These are phyloP conservation scores for Linum lewisii DNA, from an alignment of 345 rosid genomes.

Conservation along the genomic window DNA sequence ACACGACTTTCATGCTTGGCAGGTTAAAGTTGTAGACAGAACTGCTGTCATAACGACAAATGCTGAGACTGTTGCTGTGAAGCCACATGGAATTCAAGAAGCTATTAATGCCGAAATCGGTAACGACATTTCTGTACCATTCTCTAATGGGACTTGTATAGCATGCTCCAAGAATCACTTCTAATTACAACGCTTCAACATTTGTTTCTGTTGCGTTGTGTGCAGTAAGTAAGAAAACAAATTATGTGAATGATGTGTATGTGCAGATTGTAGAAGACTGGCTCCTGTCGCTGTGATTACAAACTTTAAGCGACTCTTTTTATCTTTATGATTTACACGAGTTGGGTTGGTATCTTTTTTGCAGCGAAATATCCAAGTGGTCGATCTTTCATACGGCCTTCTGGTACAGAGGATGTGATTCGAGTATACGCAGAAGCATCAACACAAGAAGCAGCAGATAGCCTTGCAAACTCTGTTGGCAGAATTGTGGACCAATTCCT, in stretches of 20 bases:
- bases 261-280: too few species aligned
- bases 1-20: too few species aligned
- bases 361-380: slow-evolving; percentile 55
- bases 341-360: slow-evolving; percentile 1
- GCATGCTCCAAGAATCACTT: background rate
- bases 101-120: slow-evolving; percentile 67
- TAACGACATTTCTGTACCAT: slow-evolving; percentile 20
- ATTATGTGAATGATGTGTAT: too few species aligned
- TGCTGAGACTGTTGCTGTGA: slow-evolving; percentile 68
- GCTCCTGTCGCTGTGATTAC: too few species aligned
- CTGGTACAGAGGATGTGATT: slow-evolving; percentile 90
- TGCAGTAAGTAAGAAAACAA: too few species aligned
- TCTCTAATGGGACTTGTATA: background rate
- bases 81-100: slow-evolving; percentile 79
- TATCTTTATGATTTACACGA: background rate
- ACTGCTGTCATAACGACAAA: slow-evolving; percentile 60
- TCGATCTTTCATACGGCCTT: slow-evolving; percentile 75
- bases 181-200: too few species aligned
- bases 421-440: slow-evolving; percentile 94
- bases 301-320: too few species aligned
- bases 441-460: slow-evolving; percentile 66
- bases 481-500: slow-evolving; percentile 51
- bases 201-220: too few species aligned
- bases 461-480: slow-evolving; percentile 60
- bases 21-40: slow-evolving; percentile 89